Conservation (phyloP, 2,329 filamentous ascomycete genomes). For the Aspergillus bombycis region DNA sequence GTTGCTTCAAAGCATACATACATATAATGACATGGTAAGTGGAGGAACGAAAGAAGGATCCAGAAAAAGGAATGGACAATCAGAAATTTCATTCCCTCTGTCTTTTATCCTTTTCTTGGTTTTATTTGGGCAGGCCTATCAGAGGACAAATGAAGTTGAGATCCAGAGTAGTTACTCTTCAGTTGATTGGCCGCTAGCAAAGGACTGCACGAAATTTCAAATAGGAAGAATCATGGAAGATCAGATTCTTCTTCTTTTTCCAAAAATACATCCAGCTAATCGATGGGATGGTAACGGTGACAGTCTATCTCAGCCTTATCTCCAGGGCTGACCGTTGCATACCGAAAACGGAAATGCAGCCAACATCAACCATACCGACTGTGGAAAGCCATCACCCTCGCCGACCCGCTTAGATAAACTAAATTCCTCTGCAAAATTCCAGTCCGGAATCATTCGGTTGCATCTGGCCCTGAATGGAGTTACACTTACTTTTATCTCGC, state of each 20-base stretch:
- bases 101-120: neutral
- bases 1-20: neutral
- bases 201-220: neutral
- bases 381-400: constrained; percentile 3
- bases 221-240: constrained; percentile 8
- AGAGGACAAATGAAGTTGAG: neutral
- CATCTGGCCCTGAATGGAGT: constrained; percentile 9
- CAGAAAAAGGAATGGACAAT: neutral
- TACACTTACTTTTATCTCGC: constrained; percentile 7
- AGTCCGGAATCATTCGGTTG: constrained; percentile 13
- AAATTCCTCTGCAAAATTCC: neutral
- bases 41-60: neutral
- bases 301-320: constrained; percentile 4
- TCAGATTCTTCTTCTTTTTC: constrained; percentile 5
- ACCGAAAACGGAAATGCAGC: constrained; percentile 26
- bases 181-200: no score
- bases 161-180: neutral
- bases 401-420: neutral
- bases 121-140: neutral
- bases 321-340: constrained; percentile 3
- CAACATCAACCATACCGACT: constrained; percentile 11
- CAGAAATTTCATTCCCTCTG: no score
- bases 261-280: constrained; percentile 1
- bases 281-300: constrained; percentile 14
- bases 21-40: neutral